Evolutionary conservation across 2,329 filamentous ascomycete genomes (phyloP), one percentile per base, ranked within the genome.

Genomic region (Lomentospora prolificans): DNA sequence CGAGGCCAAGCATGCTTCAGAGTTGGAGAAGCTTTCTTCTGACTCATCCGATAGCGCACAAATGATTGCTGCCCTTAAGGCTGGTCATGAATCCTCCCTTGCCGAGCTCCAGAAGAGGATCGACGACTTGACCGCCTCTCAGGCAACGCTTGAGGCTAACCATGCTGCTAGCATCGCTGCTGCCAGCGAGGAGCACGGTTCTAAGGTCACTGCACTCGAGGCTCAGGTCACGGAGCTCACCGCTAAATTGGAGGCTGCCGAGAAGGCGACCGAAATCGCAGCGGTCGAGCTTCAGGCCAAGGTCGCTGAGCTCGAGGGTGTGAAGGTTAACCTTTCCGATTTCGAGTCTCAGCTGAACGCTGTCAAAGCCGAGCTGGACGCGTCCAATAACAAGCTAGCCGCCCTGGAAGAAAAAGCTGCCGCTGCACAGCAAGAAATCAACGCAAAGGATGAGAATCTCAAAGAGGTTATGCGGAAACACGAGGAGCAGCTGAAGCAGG

Each of bases 91-190:
- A 55, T 62, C 70, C 9, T 66, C 70, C 3, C 62, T 75, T 28
- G 71, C 70, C 24, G 75, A 75, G 19, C 67, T 85, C 50, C 76
- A 84, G 65, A 75, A 71, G 62, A 77, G 80, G 66, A 71, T 85
- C 30, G 75, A 81, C 17, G 75, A 78, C 44, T 64, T 83, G 55
- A 71, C 71, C 1, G 70, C 74, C 1, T 74, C 76, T 2, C 76
- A 75, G 53, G 65, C 67, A n/a, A 67, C 69, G 3, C 63, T 79
- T 5, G 73, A 77, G 63, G 67, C 69, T 24, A 71, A 73, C 10
- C 74, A 72, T 60, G 70, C 73, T 53, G 69, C 72, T 39, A 75
- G 72, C 61, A 58, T 82, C 24, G 73, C 76, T 53, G 69, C 68
- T 22, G 75, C 76, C 57, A 67, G 71, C 31, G 71, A 75, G 50